Percentiles rank a stretch among this genome's conserved stretches.
Conservation (phyloP, 345 rosid genomes). For the Arabidopsis arenosa region DNA sequence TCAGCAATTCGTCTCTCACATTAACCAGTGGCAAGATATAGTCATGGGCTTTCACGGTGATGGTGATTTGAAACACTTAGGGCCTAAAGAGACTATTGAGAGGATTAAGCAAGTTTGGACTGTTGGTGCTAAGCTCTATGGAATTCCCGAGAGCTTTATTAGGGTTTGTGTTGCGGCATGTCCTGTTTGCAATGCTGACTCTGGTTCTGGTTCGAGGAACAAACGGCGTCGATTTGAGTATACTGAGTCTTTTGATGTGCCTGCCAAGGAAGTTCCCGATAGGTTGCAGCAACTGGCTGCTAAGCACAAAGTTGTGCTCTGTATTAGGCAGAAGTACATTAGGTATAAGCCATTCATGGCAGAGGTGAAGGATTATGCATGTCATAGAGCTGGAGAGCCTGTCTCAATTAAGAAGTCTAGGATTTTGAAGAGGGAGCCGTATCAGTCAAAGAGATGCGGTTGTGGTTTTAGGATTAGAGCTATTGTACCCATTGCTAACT, state of each 20-base stretch:
- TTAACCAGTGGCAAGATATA: conserved; percentile 93
- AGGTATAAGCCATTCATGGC: conserved; percentile 99
- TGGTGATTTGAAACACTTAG: conserved; percentile 88
- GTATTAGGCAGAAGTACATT: conserved; percentile 97
- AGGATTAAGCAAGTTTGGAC: conserved; percentile 97
- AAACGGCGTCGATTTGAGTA: conserved; percentile 92
- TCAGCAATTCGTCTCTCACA: conserved; percentile 87
- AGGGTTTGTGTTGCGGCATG: conserved; percentile 96
- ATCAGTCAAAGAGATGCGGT: conserved; percentile 94
- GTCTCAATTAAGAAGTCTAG: conserved; percentile 72
- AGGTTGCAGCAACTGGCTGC: conserved; percentile 92
- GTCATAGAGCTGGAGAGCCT: conserved; percentile 98
- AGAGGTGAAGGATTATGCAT: conserved; percentile 99
- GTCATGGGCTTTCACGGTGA: conserved; percentile 93
- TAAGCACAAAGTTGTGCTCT: conserved; percentile 94
- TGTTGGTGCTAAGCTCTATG: conserved; percentile 92
- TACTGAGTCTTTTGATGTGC: conserved; percentile 93
- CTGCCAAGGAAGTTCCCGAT: conserved; percentile 89
- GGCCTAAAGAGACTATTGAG: conserved; percentile 90
- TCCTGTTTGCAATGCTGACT: conserved; percentile 70
- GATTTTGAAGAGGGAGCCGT: conserved; percentile 96
- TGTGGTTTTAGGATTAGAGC: conserved; percentile 98
- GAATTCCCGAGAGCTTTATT: conserved; percentile 96
- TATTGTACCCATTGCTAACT: conserved; percentile 90
- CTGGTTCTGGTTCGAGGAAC: conserved; percentile 78